Percentiles rank a stretch among this genome's conserved stretches.
Evolutionary conservation across 2,329 filamentous ascomycete genomes (phyloP).

Genomic region (Exophiala sideris): DNA sequence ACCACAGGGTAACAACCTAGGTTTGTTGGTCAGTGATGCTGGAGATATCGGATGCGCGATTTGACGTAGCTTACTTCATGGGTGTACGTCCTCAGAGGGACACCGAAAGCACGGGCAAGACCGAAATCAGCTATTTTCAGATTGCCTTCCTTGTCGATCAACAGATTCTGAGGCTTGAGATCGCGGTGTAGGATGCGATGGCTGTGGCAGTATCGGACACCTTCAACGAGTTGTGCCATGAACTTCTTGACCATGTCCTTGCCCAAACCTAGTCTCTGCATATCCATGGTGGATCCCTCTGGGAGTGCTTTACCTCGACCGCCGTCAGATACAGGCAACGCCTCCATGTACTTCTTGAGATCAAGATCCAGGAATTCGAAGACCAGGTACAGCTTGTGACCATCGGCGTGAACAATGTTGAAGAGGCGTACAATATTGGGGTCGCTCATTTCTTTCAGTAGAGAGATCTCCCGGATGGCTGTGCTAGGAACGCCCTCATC

Average conservation of each 20-base stretch:
- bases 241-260: constrained; percentile 86
- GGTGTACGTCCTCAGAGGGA: constrained; percentile 85
- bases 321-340: constrained; percentile 77
- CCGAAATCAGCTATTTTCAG: constrained; percentile 89
- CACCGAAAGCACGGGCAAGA: constrained; percentile 83
- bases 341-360: constrained; percentile 95
- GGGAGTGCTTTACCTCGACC: constrained; percentile 82
- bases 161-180: constrained; percentile 83
- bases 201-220: constrained; percentile 82
- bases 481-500: constrained; percentile 91
- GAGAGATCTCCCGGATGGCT: constrained; percentile 88
- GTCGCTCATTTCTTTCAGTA: constrained; percentile 92
- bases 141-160: constrained; percentile 83
- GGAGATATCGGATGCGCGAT: neutral
- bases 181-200: constrained; percentile 85
- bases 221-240: constrained; percentile 82
- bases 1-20: constrained; percentile 45
- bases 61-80: constrained; percentile 61
- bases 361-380: constrained; percentile 89
- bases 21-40: constrained; percentile 3
- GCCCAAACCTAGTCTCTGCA: constrained; percentile 68
- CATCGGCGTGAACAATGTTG: constrained; percentile 92
- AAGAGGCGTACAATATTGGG: constrained; percentile 82
- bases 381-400: constrained; percentile 91
- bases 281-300: constrained; percentile 64